Percentiles rank a stretch among this genome's conserved stretches.
Conservation (phyloP, 257 asterid species). For the Misopates orontium region DNA sequence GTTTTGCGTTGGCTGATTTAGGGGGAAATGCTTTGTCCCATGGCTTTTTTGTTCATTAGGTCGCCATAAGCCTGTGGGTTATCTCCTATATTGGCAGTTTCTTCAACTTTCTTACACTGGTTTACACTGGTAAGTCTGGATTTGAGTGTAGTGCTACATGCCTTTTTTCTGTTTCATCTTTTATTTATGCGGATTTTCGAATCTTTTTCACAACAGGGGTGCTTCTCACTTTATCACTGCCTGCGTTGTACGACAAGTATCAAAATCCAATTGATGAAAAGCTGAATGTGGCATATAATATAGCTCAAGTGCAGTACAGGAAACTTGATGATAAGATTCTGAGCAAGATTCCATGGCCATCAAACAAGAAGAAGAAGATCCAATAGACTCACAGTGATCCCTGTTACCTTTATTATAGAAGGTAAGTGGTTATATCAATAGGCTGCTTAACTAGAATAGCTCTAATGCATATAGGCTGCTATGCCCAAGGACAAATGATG, state of each 20-base stretch:
- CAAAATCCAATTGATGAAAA: constrained; percentile 77
- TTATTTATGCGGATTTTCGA: background rate
- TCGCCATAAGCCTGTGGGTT: constrained; percentile 58
- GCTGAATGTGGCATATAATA: constrained; percentile 46
- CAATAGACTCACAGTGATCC: constrained; percentile 53
- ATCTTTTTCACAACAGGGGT: constrained; percentile 47
- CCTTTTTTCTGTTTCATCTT: background rate
- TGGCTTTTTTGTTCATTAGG: constrained; percentile 48
- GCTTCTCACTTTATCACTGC: constrained; percentile 75
- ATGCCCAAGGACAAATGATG: no score
- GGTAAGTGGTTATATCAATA: background rate
- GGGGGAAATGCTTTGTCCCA: constrained; percentile 8
- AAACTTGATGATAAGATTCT: constrained; percentile 49
- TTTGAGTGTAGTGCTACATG: constrained; percentile 13
- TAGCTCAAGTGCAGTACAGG: constrained; percentile 50
- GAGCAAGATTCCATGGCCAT: constrained; percentile 49
- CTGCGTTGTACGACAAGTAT: constrained; percentile 69
- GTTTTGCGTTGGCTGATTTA: constrained; percentile 19
- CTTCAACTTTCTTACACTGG: constrained; percentile 67
- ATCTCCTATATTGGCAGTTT: constrained; percentile 67
- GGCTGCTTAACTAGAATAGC: no score
- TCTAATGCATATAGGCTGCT: no score
- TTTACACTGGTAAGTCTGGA: constrained; percentile 58
- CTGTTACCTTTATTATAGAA: no score
- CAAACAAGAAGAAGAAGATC: constrained; percentile 72